Evolutionary conservation across 768 basidiomycete species (phyloP).

Genomic region (Hygrocybe coccinea): DNA sequence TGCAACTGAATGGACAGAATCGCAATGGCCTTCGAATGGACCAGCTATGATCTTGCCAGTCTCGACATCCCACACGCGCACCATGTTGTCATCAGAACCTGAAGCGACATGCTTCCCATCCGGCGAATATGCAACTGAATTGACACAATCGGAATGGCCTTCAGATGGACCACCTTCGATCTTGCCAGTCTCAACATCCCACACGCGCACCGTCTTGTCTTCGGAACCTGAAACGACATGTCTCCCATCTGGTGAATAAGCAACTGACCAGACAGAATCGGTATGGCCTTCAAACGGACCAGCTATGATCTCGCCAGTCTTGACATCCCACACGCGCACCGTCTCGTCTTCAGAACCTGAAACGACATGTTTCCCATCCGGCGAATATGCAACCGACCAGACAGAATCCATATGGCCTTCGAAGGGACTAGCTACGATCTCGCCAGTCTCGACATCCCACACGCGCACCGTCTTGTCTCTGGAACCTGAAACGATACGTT

Average conservation of each 20-base stretch:
- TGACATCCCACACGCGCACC: too few relatives aligned
- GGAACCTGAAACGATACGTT: background rate
- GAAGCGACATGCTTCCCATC: slow-evolving; percentile 8
- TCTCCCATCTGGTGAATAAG: background rate
- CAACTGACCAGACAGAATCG: background rate
- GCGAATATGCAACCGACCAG: background rate
- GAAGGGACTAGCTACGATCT: background rate
- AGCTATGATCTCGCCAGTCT: too few relatives aligned
- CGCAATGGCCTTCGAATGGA: too few relatives aligned
- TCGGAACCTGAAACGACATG: background rate
- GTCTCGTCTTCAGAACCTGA: too few relatives aligned
- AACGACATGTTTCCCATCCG: background rate
- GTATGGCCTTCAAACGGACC: background rate
- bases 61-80: slow-evolving; percentile 20
- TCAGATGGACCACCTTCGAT: slow-evolving; percentile 8
- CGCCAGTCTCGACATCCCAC: background rate
- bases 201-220: slow-evolving; percentile 2
- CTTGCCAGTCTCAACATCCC: slow-evolving; percentile 9
- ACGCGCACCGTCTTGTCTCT: background rate
- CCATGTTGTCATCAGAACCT: slow-evolving; percentile 11
- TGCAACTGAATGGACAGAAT: too few relatives aligned
- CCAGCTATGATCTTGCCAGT: slow-evolving; percentile 14
- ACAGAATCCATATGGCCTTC: background rate
- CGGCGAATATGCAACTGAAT: background rate
- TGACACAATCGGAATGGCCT: background rate